Base-by-base conservation (phyloP, 768 basidiomycete genomes). In the Hirschioporus abietinus region DNA sequence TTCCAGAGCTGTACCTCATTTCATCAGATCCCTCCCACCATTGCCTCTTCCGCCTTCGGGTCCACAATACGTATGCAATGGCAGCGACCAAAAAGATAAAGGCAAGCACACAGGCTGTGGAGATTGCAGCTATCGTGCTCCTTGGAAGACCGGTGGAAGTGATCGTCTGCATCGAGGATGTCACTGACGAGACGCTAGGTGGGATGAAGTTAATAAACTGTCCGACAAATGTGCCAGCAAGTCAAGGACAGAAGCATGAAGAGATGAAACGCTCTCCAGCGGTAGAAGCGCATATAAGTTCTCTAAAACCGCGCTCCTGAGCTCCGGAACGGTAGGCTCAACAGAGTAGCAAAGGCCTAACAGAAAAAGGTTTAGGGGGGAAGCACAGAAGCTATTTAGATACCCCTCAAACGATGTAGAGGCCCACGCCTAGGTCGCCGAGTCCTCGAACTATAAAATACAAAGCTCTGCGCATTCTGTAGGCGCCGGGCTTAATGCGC, bases 41-140 rank as follows among this genome's bases (percentile, higher is more conserved):
- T 20, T 52, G 42, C 42, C 4, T 52, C 42, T 20, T 12, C 15
- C 82, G 84, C 17, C 86, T 84, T 12, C 76, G 76, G 34, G 86
- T 83, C 63, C 82, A 77, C 64, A 84, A 74, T 63, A 80, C 77
- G 66, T 81, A 78, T 69, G 77, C 84, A 68, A 82, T 80, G 1
- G 86, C 71, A 17, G 75, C 36, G 30, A 78, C 74, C 61, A 82
- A 66, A 4, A 86, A 67, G 30, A 88, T 64, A 70, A 86, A 78
- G 27, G 82, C 80, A 9, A 91, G 76, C 23, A 86, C 73, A 24
- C 82, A 80, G 1, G 85, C 88, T 1, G 92, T 78, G 10, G 81
- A 82, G 34, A 90, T 78, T 0, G 89, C 90, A 23, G 89, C 89
- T 65, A 90, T 85, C 1, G 89, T 86, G 58, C 90, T 88, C 67